phyloP scores from a whole-genome alignment of 1,139 yeast genomes.

The Scheffersomyces parashehatae region DNA sequence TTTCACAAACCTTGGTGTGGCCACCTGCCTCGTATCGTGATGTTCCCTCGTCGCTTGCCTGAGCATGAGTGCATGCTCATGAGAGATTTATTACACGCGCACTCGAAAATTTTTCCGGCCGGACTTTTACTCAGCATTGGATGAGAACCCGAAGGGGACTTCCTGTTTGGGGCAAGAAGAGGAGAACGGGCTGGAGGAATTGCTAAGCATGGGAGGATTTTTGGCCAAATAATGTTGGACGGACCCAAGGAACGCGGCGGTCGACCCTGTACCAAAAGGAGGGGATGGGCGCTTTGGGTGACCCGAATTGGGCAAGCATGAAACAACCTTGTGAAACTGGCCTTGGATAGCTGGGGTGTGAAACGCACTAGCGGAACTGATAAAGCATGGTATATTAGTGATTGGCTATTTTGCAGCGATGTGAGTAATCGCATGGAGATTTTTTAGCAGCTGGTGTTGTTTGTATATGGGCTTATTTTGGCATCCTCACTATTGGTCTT shows the following conservation, averaged over 20 bases:
- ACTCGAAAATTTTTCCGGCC: slow-evolving; percentile 11
- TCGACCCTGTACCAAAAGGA: background rate
- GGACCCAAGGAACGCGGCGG: slow-evolving; percentile 1
- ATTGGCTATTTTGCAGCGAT: no score
- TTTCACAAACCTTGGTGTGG: no score
- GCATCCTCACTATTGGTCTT: no score
- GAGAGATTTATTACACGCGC: background rate
- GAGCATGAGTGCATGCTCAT: background rate
- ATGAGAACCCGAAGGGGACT: background rate
- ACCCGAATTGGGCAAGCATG: no score
- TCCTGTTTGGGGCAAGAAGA: background rate
- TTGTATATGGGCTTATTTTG: no score
- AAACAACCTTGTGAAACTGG: background rate
- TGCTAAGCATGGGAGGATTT: background rate
- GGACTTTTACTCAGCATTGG: slow-evolving; percentile 5
- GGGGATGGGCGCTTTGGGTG: no score
- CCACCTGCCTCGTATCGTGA: no score
- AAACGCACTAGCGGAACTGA: slow-evolving; percentile 1
- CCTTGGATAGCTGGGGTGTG: background rate
- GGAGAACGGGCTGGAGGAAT: no score
- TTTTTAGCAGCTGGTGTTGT: no score
- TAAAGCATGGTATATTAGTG: background rate
- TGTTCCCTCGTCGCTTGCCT: no score
- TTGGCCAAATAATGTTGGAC: background rate
- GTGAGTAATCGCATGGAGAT: no score